Conservation (phyloP, 2,329 filamentous ascomycete genomes). For the Daldinia eschscholtzii region DNA sequence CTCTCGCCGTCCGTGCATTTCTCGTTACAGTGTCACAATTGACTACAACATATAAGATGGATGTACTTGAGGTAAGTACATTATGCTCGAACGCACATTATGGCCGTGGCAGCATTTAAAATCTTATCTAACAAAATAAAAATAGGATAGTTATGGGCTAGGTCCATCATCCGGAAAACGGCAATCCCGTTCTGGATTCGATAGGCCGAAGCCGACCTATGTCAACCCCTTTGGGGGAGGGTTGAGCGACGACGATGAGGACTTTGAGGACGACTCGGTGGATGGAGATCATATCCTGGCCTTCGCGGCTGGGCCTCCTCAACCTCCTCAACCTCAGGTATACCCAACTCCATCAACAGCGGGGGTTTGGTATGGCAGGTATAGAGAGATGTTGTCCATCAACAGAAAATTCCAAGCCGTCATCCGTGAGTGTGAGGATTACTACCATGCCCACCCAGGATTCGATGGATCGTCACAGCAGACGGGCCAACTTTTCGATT, state of each 20-base stretch:
- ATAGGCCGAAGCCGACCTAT: background rate
- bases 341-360: background rate
- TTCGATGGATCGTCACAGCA: conserved; percentile 9
- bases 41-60: background rate
- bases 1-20: background rate
- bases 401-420: conserved; percentile 15
- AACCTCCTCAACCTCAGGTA: background rate
- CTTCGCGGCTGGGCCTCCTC: background rate
- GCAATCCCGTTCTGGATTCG: background rate
- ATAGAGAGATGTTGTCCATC: conserved; percentile 3
- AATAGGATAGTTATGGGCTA: background rate
- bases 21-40: background rate
- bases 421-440: background rate
- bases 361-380: conserved; percentile 22
- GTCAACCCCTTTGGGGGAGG: background rate
- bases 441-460: background rate
- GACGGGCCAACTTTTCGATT: background rate
- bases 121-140: background rate
- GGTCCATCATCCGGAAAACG: background rate
- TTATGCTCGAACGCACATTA: background rate
- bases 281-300: background rate
- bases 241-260: background rate
- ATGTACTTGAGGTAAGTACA: background rate
- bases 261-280: background rate
- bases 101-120: background rate